Evolutionary conservation across 352 stramenopile genomes (phyloP).

Genomic region (Pythium dissotocum): DNA sequence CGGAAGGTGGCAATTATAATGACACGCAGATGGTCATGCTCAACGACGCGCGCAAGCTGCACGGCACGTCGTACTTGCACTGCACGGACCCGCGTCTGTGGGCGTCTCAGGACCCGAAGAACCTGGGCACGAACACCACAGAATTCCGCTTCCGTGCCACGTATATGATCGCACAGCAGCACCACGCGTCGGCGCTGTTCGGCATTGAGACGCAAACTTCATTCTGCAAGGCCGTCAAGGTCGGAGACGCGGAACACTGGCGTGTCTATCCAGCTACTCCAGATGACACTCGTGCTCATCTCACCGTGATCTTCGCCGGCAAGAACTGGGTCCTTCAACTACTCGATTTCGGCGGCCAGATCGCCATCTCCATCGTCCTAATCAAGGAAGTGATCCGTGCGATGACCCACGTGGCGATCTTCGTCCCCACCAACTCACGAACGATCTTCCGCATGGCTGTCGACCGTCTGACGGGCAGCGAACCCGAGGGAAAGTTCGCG

Average conservation of each 20-base stretch:
- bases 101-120: not conserved
- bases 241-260: slow-evolving; percentile 19
- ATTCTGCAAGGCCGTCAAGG: slow-evolving; percentile 22
- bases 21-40: slow-evolving; percentile 9
- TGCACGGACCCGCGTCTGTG: slow-evolving; percentile 17
- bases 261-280: slow-evolving; percentile 11
- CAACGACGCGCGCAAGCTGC: slow-evolving; percentile 15
- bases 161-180: slow-evolving; percentile 31
- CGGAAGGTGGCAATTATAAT: slow-evolving; percentile 8
- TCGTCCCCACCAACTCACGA: slow-evolving; percentile 6
- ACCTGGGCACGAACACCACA: slow-evolving; percentile 3
- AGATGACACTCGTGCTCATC: slow-evolving; percentile 16
- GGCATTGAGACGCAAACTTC: slow-evolving; percentile 27
- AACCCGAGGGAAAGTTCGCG: not conserved
- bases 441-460: slow-evolving; percentile 4
- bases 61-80: slow-evolving; percentile 21
- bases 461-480: not conserved
- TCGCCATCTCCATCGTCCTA: slow-evolving; percentile 11
- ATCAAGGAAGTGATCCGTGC: slow-evolving; percentile 11
- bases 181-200: slow-evolving; percentile 20
- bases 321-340: slow-evolving; percentile 19
- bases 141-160: slow-evolving; percentile 25
- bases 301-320: slow-evolving; percentile 26
- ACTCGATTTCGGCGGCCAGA: slow-evolving; percentile 22
- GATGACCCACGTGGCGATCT: not conserved